Evolutionary conservation across 495 filamentous ascomycete species (phyloP), one percentile per base, ranked within the genome.

Genomic region (Aspergillus sclerotioniger): DNA sequence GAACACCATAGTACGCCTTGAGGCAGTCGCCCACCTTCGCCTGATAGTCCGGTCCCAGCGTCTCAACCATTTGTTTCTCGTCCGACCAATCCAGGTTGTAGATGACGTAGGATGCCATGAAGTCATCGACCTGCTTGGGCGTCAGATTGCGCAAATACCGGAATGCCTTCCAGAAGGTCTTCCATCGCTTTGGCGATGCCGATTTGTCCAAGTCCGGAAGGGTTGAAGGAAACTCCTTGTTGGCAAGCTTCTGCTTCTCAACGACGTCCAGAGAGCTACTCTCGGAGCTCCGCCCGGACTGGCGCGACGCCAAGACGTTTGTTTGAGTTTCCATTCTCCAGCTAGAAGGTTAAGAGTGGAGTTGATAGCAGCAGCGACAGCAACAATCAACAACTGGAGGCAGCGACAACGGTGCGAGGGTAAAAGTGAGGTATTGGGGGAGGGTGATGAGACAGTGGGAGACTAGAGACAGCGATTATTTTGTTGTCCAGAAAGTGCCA

Each of bases 51-150:
- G 79, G 75, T 6, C 84, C 84, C n/a, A 87, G 73, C 5, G 68
- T 73, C 51, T 79, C 75, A 44, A 77, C 68, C 84, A 87, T 85
- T 56, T 80, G 72, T 45, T 77, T 67, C 61, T 83, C 79, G 62
- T 87, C 74, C 43, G 76, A 78, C 84, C 84, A 87, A 65, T 87
- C 84, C 8, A 85, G 73, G 63, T 84, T 84, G 71, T 87, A 86
- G 61, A 87, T 85, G 63, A 84, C 74, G 61, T 87, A 87, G 10
- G 84, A 87, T 7, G 80, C 79, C 84, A 87, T 86, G 71, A 85
- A 87, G 61, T 83, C 80, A 57, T 84, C 82, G 10, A 86, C 81
- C 62, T 87, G 71, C 65, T 84, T 74, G 13, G 80, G 80, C 4
- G 75, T 85, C 41, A 87, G 70, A 65, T 82, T 73, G 55, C 73